phyloP scores from a whole-genome alignment of 2,329 filamentous ascomycete species.

The Leptographium galeiforme region DNA sequence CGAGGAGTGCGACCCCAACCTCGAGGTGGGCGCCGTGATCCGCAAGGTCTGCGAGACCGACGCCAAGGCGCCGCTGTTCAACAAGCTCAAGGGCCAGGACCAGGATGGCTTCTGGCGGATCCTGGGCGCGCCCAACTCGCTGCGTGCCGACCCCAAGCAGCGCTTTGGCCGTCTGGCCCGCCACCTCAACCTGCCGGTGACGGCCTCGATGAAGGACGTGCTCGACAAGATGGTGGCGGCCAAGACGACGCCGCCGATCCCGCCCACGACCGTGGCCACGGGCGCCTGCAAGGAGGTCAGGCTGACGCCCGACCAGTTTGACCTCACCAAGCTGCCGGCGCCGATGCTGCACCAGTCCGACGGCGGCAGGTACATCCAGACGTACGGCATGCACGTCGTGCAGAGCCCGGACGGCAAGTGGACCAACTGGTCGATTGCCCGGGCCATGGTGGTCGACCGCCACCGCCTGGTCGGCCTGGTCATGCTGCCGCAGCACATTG shows the following conservation, averaged over 20 bases:
- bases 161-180: constrained; percentile 28
- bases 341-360: constrained; percentile 30
- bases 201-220: constrained; percentile 23
- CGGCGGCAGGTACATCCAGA: constrained; percentile 36
- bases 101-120: constrained; percentile 33
- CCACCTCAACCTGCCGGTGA: constrained; percentile 25
- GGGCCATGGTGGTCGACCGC: constrained; percentile 32
- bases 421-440: constrained; percentile 32
- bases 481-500: constrained; percentile 31
- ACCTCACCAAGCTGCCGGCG: constrained; percentile 26
- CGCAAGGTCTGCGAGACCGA: constrained; percentile 29
- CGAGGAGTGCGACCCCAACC: constrained; percentile 26
- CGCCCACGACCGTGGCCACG: constrained; percentile 18
- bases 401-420: constrained; percentile 30
- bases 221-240: constrained; percentile 27
- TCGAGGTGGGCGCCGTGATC: constrained; percentile 33
- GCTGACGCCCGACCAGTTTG: constrained; percentile 24
- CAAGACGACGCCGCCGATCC: constrained; percentile 18
- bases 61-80: constrained; percentile 35
- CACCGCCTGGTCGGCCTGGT: constrained; percentile 27
- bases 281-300: constrained; percentile 30
- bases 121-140: constrained; percentile 27
- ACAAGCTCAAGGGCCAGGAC: constrained; percentile 31
- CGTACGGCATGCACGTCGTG: constrained; percentile 34
- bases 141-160: constrained; percentile 19